Evolutionary conservation across 129 eudicot genomes (phyloP).

Genomic region (Sambucus nigra): DNA sequence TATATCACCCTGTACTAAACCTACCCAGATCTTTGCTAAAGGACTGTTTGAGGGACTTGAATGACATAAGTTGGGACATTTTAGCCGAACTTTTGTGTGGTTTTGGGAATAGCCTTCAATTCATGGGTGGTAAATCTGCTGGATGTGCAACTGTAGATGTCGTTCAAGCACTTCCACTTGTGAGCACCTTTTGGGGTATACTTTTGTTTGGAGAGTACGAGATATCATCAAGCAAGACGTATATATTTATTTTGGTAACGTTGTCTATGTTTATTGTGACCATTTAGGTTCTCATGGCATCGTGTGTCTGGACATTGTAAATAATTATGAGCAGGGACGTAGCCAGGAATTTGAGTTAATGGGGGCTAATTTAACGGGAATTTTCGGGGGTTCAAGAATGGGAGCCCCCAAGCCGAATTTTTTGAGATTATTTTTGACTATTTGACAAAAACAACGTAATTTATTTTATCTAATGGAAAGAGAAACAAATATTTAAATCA

Average conservation of each 20-base stretch:
- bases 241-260: slow-evolving; percentile 28
- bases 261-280: slow-evolving; percentile 40
- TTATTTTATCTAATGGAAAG: too few species aligned
- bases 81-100: slow-evolving; percentile 44
- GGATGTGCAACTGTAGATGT: slow-evolving; percentile 63
- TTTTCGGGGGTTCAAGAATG: too few species aligned
- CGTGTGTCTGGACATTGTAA: slow-evolving; percentile 41
- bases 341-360: too few species aligned
- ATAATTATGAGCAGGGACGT: background rate
- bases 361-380: too few species aligned
- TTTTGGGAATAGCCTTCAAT: slow-evolving; percentile 42
- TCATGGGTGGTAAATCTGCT: slow-evolving; percentile 50
- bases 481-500: too few species aligned
- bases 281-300: slow-evolving; percentile 36
- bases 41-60: slow-evolving; percentile 31
- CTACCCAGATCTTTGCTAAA: slow-evolving; percentile 28
- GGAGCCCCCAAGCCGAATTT: too few species aligned
- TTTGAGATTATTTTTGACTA: too few species aligned
- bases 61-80: slow-evolving; percentile 44
- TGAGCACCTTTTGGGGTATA: slow-evolving; percentile 57
- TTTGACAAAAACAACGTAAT: too few species aligned
- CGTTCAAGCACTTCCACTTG: slow-evolving; percentile 48
- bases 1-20: slow-evolving; percentile 29
- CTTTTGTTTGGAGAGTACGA: slow-evolving; percentile 48
- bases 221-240: slow-evolving; percentile 38